A percentile compares a stretch with the other conserved stretches of the same genome.
Conservation (phyloP, 2,329 filamentous ascomycete genomes). For the Colletotrichum somersetense region DNA sequence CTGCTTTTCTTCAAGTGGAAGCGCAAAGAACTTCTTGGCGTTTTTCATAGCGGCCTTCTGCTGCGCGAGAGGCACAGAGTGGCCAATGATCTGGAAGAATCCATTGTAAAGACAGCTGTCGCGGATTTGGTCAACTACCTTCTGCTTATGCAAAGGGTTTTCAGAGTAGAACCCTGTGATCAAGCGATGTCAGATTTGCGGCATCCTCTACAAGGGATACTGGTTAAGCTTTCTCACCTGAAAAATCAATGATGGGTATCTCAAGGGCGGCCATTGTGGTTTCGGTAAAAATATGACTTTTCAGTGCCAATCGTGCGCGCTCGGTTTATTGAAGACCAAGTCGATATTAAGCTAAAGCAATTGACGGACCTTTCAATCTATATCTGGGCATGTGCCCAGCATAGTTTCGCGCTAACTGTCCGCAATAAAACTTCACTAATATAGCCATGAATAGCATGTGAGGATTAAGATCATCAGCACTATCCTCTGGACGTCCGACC, state of each 20-base stretch:
- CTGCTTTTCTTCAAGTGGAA: constrained; percentile 58
- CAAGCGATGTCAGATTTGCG: neutral
- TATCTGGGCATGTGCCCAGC: neutral
- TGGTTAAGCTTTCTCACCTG: constrained; percentile 40
- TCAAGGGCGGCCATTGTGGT: constrained; percentile 32
- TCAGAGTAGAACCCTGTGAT: constrained; percentile 43
- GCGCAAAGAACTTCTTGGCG: constrained; percentile 60
- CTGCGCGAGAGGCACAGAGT: constrained; percentile 56
- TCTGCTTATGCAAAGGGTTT: constrained; percentile 46
- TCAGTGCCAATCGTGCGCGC: neutral
- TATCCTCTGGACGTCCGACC: neutral
- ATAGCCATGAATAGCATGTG: neutral
- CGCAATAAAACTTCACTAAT: neutral
- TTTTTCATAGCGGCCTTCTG: constrained; percentile 57
- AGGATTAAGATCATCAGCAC: neutral
- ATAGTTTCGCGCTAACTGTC: too few species aligned
- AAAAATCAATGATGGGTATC: constrained; percentile 50
- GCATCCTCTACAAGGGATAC: accelerated
- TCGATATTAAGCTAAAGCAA: neutral
- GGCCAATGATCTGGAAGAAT: constrained; percentile 66
- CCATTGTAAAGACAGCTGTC: constrained; percentile 60
- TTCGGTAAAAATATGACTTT: neutral
- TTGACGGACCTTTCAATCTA: too few species aligned
- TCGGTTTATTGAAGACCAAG: neutral
- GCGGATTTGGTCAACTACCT: constrained; percentile 53